Conservation (phyloP, 805 yeast species). For the Dipodascus albidus region DNA sequence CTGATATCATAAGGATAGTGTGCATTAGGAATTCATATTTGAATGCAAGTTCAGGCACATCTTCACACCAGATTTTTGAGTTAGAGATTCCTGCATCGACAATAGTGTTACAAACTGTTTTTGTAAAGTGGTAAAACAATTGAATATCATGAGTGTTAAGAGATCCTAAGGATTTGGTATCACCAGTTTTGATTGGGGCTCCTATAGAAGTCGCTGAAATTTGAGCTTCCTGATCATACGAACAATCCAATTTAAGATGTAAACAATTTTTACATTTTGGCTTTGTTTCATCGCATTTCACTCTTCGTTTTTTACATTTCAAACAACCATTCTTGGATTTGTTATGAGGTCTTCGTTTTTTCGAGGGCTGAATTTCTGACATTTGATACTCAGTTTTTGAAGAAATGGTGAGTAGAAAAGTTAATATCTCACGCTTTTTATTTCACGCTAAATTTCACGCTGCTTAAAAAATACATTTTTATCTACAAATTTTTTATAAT, state of each 20-base stretch:
- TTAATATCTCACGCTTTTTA: background rate
- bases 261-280: conserved; percentile 73
- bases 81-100: conserved; percentile 87
- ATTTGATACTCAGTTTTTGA: no score
- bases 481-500: background rate
- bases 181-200: no score
- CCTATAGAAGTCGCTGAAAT: background rate
- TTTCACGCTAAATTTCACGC: no score
- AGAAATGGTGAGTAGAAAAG: no score
- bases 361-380: conserved; percentile 1
- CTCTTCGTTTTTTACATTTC: conserved; percentile 80
- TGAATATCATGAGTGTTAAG: conserved; percentile 67
- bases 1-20: conserved; percentile 79
- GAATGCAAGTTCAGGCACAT: conserved; percentile 82
- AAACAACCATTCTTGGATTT: conserved; percentile 84
- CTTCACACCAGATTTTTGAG: conserved; percentile 74
- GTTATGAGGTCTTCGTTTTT: conserved; percentile 74
- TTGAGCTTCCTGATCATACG: conserved; percentile 24
- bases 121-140: conserved; percentile 78
- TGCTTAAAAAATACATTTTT: no score
- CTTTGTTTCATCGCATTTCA: conserved; percentile 81
- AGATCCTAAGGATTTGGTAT: conserved; percentile 15
- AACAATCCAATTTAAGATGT: conserved; percentile 69
- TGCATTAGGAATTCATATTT: conserved; percentile 88
- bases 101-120: conserved; percentile 75